Conservation (phyloP, 768 basidiomycete genomes). For the Astraeus odoratus region DNA sequence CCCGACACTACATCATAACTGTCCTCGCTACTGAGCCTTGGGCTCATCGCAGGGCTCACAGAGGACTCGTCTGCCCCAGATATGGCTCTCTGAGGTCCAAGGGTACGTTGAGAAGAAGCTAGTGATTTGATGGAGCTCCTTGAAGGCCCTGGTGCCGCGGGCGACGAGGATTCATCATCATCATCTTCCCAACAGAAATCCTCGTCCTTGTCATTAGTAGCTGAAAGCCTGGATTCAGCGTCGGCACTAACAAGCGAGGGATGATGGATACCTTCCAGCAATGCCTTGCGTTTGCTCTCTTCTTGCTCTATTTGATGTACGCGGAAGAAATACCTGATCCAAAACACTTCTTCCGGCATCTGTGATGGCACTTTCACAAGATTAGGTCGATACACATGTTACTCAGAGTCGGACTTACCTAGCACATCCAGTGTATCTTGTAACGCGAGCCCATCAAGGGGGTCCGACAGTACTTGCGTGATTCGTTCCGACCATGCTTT, state of each 20-base stretch:
- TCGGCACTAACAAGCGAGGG: neutral
- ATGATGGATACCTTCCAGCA: conserved; percentile 55
- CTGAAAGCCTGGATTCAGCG: conserved; percentile 25
- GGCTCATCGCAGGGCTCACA: conserved; percentile 35
- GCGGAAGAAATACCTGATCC: conserved; percentile 89
- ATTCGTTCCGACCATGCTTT: conserved; percentile 51
- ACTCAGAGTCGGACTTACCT: conserved; percentile 40
- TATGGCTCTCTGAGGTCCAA: conserved; percentile 16
- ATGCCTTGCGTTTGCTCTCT: conserved; percentile 68
- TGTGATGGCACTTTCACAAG: conserved; percentile 56
- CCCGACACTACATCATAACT: conserved; percentile 63
- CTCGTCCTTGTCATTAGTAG: conserved; percentile 67
- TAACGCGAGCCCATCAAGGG: conserved; percentile 46
- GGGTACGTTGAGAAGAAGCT: conserved; percentile 18
- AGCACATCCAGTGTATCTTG: conserved; percentile 47
- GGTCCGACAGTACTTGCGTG: conserved; percentile 41
- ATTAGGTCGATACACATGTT: neutral
- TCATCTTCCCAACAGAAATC: conserved; percentile 91
- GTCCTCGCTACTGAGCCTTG: conserved; percentile 55
- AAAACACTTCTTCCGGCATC: conserved; percentile 63
- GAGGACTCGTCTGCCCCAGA: conserved; percentile 18
- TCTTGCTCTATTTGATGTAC: conserved; percentile 74
- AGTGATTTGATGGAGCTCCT: conserved; percentile 7
- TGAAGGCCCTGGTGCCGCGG: conserved; percentile 9
- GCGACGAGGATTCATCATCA: conserved; percentile 57